Evolutionary conservation across 805 yeast genomes (phyloP).

Genomic region (Starmerella ratchasimensis): DNA sequence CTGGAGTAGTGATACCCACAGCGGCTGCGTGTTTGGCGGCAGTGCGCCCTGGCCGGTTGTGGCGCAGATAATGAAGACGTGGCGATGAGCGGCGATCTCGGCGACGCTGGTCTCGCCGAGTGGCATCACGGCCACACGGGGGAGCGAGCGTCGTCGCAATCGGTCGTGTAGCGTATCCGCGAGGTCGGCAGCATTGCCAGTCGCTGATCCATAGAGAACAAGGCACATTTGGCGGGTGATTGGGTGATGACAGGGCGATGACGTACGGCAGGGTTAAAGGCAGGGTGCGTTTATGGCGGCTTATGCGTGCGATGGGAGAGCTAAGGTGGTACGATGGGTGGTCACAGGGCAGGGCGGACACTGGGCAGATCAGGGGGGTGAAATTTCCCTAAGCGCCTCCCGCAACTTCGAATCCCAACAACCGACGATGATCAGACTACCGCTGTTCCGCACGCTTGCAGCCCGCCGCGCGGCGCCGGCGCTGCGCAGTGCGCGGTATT

Average conservation of each 20-base stretch:
- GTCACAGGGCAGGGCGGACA: too few relatives aligned
- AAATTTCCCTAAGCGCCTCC: not conserved
- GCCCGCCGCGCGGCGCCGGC: slow-evolving; percentile 1
- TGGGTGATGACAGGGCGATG: not conserved
- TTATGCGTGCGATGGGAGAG: too few relatives aligned
- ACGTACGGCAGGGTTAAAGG: too few relatives aligned
- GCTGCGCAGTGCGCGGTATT: slow-evolving; percentile 1
- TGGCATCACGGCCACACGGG: slow-evolving; percentile 32
- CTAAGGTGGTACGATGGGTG: too few relatives aligned
- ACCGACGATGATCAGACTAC: not conserved
- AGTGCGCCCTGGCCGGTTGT: slow-evolving; percentile 94
- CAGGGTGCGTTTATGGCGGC: too few relatives aligned
- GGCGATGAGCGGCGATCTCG: slow-evolving; percentile 34
- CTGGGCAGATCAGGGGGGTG: not conserved
- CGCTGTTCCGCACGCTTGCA: slow-evolving; percentile 1
- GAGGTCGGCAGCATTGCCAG: slow-evolving; percentile 81
- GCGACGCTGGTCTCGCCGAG: slow-evolving; percentile 27
- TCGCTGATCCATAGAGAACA: slow-evolving; percentile 80
- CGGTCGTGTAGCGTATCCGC: slow-evolving; percentile 50
- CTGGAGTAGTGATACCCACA: slow-evolving; percentile 58
- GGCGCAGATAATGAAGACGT: slow-evolving; percentile 52
- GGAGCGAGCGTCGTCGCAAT: slow-evolving; percentile 37
- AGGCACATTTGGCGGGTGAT: slow-evolving; percentile 9
- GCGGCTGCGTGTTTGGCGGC: slow-evolving; percentile 59
- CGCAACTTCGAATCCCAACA: not conserved